phyloP scores from a whole-genome alignment of 2,329 filamentous ascomycete species.

The Beauveria medogensis region DNA sequence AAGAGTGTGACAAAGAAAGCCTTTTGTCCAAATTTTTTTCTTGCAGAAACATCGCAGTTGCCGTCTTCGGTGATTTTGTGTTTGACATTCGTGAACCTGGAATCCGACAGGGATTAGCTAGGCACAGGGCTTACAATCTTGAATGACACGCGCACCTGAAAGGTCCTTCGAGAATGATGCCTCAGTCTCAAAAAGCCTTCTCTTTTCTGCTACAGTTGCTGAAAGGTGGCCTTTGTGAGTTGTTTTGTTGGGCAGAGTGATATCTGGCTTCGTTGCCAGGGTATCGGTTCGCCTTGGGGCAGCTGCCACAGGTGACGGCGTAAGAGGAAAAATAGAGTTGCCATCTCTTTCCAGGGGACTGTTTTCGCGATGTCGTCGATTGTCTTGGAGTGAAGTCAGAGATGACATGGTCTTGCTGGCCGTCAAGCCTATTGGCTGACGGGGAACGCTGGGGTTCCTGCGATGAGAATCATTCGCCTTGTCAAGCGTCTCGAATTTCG shows the following conservation, averaged over 20 bases:
- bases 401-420: constrained; percentile 7
- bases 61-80: not conserved
- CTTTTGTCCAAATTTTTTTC: not conserved
- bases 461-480: constrained; percentile 10
- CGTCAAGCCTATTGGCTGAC: constrained; percentile 10
- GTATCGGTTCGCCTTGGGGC: not conserved
- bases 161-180: not conserved
- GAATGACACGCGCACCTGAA: not conserved
- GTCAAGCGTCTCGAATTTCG: constrained; percentile 28
- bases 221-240: not conserved
- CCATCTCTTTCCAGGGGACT: not conserved
- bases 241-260: not conserved
- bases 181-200: constrained; percentile 17
- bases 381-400: not conserved
- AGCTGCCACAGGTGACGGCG: not conserved
- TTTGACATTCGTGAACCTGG: not conserved
- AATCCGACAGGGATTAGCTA: not conserved
- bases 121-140: not conserved
- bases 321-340: not conserved
- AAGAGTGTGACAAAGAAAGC: not conserved
- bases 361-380: not conserved
- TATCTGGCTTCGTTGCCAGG: not conserved
- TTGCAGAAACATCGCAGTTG: not conserved
- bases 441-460: not conserved
- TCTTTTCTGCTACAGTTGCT: constrained; percentile 18